A percentile compares a stretch with the other conserved stretches of the same genome.
Evolutionary conservation across 2,329 filamentous ascomycete genomes (phyloP).

Genomic region (Botryosphaeria dothidea): DNA sequence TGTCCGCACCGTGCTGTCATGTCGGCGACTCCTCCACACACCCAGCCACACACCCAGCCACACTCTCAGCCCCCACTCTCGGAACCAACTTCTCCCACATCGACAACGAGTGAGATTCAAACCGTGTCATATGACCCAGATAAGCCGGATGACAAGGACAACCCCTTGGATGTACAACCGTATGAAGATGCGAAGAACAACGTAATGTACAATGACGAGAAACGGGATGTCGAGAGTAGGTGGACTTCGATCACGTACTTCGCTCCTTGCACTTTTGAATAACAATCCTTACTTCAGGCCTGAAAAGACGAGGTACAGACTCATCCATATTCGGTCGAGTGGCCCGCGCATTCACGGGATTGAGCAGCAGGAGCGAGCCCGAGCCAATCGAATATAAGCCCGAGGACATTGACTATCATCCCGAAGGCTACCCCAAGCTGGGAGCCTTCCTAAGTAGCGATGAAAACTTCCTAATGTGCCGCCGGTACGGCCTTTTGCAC

Average conservation of each 20-base stretch:
- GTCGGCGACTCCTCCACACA: neutral
- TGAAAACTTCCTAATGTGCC: slow-evolving; percentile 28
- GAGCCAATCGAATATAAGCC: neutral
- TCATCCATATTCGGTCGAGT: neutral
- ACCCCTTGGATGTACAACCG: neutral
- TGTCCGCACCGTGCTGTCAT: neutral
- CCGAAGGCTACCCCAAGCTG: slow-evolving; percentile 25
- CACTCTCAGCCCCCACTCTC: slow-evolving; percentile 8
- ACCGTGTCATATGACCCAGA: neutral
- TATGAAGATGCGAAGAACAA: neutral
- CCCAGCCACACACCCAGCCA: no score
- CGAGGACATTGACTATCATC: slow-evolving; percentile 11
- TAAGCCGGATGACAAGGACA: neutral
- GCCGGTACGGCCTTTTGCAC: slow-evolving; percentile 22
- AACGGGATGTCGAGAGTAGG: neutral
- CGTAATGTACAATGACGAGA: neutral
- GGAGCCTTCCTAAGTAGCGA: slow-evolving; percentile 28
- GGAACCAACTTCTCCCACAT: neutral
- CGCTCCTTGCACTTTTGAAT: neutral
- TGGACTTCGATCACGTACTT: neutral
- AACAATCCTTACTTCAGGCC: neutral
- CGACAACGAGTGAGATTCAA: neutral
- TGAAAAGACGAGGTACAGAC: neutral
- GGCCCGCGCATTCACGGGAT: neutral
- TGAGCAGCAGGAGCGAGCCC: neutral